Evolutionary conservation across 495 filamentous ascomycete genomes (phyloP).

Genomic region (Trichoderma virens): DNA sequence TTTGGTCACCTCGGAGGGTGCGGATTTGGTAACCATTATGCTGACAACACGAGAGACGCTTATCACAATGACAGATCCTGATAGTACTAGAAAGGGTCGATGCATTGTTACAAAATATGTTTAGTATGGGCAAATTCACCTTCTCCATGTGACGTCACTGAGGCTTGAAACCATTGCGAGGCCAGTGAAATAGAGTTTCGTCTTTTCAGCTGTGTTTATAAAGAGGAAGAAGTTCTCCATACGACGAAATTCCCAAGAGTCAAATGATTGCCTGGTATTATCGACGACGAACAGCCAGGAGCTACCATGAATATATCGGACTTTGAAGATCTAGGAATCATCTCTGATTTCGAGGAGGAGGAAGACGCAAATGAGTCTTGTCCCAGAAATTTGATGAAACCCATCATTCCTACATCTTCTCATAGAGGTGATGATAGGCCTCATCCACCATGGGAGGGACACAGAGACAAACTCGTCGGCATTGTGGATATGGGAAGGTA

Average conservation of each 20-base stretch:
- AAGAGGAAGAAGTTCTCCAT: not conserved
- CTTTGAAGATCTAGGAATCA: conserved; percentile 2
- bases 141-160: not conserved
- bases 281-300: not conserved
- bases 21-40: too few species aligned
- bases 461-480: conserved; percentile 3
- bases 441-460: conserved; percentile 7
- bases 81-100: not conserved
- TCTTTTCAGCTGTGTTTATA: not conserved
- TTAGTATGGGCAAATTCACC: not conserved
- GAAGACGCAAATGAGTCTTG: not conserved
- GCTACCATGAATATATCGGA: not conserved
- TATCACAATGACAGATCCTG: too few species aligned
- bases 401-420: not conserved
- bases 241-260: not conserved
- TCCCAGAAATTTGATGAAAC: too few species aligned
- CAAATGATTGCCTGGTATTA: not conserved
- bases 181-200: not conserved
- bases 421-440: not conserved
- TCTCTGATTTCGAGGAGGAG: not conserved
- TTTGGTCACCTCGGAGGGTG: too few species aligned
- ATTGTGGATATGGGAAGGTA: conserved; percentile 10
- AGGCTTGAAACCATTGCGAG: not conserved
- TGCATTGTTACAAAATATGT: not conserved
- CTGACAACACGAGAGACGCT: too few species aligned